Conservation (phyloP, 2,329 filamentous ascomycete genomes). For the Trichoderma harzianum region DNA sequence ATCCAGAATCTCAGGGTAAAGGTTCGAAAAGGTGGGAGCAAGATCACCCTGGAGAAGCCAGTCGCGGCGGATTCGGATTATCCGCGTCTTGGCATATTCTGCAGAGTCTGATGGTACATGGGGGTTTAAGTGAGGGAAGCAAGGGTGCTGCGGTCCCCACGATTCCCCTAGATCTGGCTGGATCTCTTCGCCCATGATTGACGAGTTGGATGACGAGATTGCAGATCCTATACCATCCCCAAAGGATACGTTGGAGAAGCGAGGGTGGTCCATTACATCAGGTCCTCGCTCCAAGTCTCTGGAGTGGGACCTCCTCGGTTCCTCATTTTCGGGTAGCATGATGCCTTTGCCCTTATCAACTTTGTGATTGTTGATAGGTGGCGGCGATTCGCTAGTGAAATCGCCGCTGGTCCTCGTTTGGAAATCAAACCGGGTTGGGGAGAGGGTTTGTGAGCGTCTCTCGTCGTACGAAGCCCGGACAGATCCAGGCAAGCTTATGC, state of each 20-base stretch:
- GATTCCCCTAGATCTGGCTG: slow-evolving; percentile 67
- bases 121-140: slow-evolving; percentile 88
- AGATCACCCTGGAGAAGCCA: slow-evolving; percentile 89
- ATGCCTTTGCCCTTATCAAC: slow-evolving; percentile 52
- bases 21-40: slow-evolving; percentile 87
- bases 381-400: neutral
- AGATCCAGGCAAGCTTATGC: slow-evolving; percentile 52
- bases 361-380: slow-evolving; percentile 21
- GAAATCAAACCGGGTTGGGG: slow-evolving; percentile 24
- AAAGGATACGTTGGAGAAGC: slow-evolving; percentile 47
- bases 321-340: slow-evolving; percentile 42
- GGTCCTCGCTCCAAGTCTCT: slow-evolving; percentile 55
- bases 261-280: slow-evolving; percentile 41
- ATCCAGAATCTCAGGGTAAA: slow-evolving; percentile 94
- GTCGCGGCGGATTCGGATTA: slow-evolving; percentile 87
- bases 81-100: slow-evolving; percentile 73
- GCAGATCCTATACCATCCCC: slow-evolving; percentile 53
- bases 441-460: slow-evolving; percentile 38
- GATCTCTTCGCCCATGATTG: slow-evolving; percentile 62
- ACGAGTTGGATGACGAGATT: slow-evolving; percentile 55
- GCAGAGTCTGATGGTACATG: slow-evolving; percentile 77
- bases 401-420: slow-evolving; percentile 5
- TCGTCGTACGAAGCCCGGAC: slow-evolving; percentile 54
- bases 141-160: slow-evolving; percentile 93
- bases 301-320: slow-evolving; percentile 39